Percentiles rank a stretch among this genome's conserved stretches.
Evolutionary conservation across 306 rosid species (phyloP).

Genomic region (Malus orientalis): DNA sequence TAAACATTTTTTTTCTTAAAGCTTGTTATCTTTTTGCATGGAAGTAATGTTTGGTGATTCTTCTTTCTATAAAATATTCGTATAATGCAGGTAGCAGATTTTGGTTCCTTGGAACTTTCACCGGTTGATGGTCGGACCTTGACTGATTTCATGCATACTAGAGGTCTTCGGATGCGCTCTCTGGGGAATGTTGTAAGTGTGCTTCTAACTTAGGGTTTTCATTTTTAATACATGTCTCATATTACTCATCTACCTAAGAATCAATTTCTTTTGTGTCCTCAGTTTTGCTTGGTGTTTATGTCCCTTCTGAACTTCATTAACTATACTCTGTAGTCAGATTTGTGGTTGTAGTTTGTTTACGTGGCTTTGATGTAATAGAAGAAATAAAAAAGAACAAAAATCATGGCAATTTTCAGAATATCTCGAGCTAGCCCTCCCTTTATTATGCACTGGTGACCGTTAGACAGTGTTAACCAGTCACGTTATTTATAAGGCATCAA

Average conservation of each 20-base stretch:
- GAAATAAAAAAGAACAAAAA: neutral
- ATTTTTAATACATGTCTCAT: neutral
- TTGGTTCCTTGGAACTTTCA: conserved; percentile 94
- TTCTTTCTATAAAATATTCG: conserved; percentile 18
- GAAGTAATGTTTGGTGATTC: conserved; percentile 21
- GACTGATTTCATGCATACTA: conserved; percentile 97
- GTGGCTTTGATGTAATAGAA: neutral
- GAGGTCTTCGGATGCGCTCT: conserved; percentile 93
- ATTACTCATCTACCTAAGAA: neutral
- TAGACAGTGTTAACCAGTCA: neutral
- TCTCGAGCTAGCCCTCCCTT: neutral
- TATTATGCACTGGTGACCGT: neutral
- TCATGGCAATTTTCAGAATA: neutral
- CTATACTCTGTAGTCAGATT: neutral
- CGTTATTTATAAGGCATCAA: neutral
- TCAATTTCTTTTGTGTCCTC: conserved; percentile 3
- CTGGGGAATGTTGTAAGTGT: conserved; percentile 92
- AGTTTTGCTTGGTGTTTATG: neutral
- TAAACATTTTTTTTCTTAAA: conserved; percentile 37
- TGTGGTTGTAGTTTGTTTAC: neutral
- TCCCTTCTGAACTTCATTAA: conserved; percentile 4
- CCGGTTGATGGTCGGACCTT: conserved; percentile 99
- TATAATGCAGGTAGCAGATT: conserved; percentile 87
- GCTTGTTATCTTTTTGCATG: conserved; percentile 9
- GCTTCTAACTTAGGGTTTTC: conserved; percentile 2